phyloP scores from a whole-genome alignment of 1,284 basidiomycete genomes.

The Cryptococcus amylolentus region DNA sequence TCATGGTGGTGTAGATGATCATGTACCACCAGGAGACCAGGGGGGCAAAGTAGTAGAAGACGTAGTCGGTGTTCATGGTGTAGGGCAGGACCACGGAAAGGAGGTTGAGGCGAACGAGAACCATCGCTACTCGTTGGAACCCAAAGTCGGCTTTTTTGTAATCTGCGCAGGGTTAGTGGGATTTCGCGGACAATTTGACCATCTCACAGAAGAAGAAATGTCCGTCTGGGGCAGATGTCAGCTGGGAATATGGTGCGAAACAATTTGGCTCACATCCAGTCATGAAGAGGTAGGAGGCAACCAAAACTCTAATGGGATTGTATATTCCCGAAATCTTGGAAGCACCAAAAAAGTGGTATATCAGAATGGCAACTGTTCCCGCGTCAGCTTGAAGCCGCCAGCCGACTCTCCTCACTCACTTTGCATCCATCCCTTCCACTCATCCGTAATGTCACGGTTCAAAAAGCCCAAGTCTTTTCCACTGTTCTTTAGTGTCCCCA shows the following conservation, averaged over 20 bases:
- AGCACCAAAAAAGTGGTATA: constrained; percentile 83
- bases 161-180: constrained; percentile 59
- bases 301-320: constrained; percentile 79
- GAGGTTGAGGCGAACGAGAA: constrained; percentile 75
- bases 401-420: constrained; percentile 53
- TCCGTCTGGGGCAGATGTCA: constrained; percentile 25
- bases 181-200: background rate
- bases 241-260: background rate
- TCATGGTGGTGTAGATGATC: constrained; percentile 76
- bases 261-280: constrained; percentile 49
- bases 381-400: constrained; percentile 4
- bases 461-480: constrained; percentile 77
- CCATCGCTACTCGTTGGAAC: constrained; percentile 68
- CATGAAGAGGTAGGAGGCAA: constrained; percentile 77
- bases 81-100: constrained; percentile 76
- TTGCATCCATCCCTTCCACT: constrained; percentile 98
- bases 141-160: constrained; percentile 81
- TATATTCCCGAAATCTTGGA: constrained; percentile 85
- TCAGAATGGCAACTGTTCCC: constrained; percentile 68
- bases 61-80: constrained; percentile 84
- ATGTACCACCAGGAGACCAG: constrained; percentile 67
- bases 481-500: constrained; percentile 61
- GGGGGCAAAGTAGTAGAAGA: constrained; percentile 82
- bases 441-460: constrained; percentile 85
- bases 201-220: constrained; percentile 48